Evolutionary conservation across 805 yeast genomes (phyloP), one percentile per base, ranked within the genome.

Genomic region (Saccharomyces jurei): DNA sequence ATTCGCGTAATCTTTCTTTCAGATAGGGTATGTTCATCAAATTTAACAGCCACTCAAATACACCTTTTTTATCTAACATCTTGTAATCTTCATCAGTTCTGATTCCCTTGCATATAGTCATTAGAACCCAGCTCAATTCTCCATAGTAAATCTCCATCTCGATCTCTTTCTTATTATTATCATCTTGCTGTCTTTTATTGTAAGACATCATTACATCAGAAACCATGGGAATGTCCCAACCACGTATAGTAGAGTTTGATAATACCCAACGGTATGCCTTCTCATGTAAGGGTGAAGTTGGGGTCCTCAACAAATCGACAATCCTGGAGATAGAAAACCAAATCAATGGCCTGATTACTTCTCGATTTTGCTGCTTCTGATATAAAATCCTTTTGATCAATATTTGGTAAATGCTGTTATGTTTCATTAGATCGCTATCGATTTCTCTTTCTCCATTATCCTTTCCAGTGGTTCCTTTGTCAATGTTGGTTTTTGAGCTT

Each of bases 281-380:
- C 58, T 90, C 96, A 67, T 85, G 87, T 22, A 92, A 67, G 60
- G 77, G 78, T 58, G 88, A 92, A 0, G 83, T 81, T 0, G 97
- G 96, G 57, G 84, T 81, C 5, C 76, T 67, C 55, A 88, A 66
- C 1, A 88, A 73, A 2, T 81, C 79, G 3, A 82, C 71, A 41
- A 89, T 65, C 51, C 79, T 77, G 0, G 89, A 78, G 44, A 84
- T 68, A 53, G 81, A 65, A 17, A 75, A 71, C 70, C 86, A 79
- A n/a, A 83, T 72, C 17, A 85, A 58, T 2, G 83, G 77, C 0
- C 82, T 62, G 5, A 78, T 56, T 51, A 50, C 56, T 52, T 59
- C 65, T 14, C 50, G 53, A 0, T 52, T 46, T 22, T 62, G 64
- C 4, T 57, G 54, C 10, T 49, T 44, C 8, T 63, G 60, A 55